These are phyloP conservation scores for Xylaria sp. DNA, from an alignment of 495 filamentous ascomycete genomes.

Conservation along the genomic window DNA sequence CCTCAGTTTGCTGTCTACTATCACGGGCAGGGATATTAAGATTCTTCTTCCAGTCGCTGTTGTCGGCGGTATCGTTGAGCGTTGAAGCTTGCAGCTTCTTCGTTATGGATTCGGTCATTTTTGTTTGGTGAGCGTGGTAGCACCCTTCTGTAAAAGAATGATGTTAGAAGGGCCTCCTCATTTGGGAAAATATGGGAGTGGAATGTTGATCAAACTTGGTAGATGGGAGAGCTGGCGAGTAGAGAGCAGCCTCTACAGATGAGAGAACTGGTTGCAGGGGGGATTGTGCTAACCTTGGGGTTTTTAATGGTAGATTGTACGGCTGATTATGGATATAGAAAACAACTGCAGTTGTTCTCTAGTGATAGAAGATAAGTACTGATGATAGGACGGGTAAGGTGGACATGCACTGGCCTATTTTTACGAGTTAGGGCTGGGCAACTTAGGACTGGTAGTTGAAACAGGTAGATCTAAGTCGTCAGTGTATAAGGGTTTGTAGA, in stretches of 20 bases:
- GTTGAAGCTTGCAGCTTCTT: constrained; percentile 75
- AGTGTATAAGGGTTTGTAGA: no score
- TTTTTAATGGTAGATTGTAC: not conserved
- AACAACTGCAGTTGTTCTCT: not conserved
- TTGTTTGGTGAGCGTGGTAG: constrained; percentile 12
- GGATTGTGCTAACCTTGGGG: not conserved
- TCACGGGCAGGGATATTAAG: constrained; percentile 84
- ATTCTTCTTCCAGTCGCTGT: constrained; percentile 78
- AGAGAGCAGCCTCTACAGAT: not conserved
- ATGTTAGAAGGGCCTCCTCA: not conserved
- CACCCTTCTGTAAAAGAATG: not conserved
- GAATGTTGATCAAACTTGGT: not conserved
- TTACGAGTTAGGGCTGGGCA: not conserved
- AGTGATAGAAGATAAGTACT: not conserved
- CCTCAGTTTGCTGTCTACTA: constrained; percentile 90
- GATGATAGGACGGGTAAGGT: not conserved
- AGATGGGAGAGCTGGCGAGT: not conserved
- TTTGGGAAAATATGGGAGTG: not conserved
- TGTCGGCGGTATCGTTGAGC: constrained; percentile 65
- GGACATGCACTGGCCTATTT: constrained; percentile 10
- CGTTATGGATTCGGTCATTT: constrained; percentile 62
- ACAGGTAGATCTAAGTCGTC: not conserved
- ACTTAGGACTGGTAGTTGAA: not conserved
- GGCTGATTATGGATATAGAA: not conserved
- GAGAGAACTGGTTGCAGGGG: not conserved